These are phyloP conservation scores for Aquilaria sinensis DNA, from an alignment of 345 rosid species.

Conservation along the genomic window DNA sequence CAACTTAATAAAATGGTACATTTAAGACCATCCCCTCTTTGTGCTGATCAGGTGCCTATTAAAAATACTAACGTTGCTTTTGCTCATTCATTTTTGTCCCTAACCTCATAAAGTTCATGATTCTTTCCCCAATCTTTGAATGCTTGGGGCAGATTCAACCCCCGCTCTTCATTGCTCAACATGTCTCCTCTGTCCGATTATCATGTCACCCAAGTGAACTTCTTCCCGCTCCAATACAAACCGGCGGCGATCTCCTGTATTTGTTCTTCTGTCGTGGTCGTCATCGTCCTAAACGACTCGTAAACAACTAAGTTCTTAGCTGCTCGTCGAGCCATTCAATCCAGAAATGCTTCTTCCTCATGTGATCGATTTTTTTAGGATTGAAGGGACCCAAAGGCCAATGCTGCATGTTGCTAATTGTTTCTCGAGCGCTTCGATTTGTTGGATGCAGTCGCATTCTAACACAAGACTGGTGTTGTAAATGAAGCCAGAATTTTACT, in stretches of 20 bases:
- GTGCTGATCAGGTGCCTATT: too few relatives aligned
- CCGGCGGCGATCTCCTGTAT: conserved; percentile 30
- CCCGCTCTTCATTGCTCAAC: conserved; percentile 17
- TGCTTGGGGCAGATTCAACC: conserved; percentile 26
- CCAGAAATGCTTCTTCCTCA: conserved; percentile 10
- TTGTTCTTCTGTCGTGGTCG: conserved; percentile 23
- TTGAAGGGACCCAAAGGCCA: conserved; percentile 43
- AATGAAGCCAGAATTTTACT: conserved; percentile 17
- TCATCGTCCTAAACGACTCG: conserved; percentile 38
- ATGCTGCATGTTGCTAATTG: conserved; percentile 1
- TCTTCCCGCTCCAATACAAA: conserved; percentile 29
- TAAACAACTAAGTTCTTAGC: conserved; percentile 25
- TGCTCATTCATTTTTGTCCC: too few relatives aligned
- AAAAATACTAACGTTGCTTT: too few relatives aligned
- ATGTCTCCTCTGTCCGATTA: conserved; percentile 47
- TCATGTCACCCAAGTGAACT: conserved; percentile 47
- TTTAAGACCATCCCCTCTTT: too few relatives aligned
- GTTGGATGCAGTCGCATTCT: conserved; percentile 11
- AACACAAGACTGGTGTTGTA: conserved; percentile 31
- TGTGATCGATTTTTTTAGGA: conserved; percentile 13
- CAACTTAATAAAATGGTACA: too few relatives aligned
- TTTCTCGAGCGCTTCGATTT: conserved; percentile 22
- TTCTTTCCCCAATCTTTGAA: conserved; percentile 17
- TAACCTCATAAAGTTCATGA: too few relatives aligned
- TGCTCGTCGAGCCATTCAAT: conserved; percentile 37